These are phyloP conservation scores for Teratosphaeria epicoccoides DNA, from an alignment of 2,329 filamentous ascomycete genomes.

Conservation along the genomic window DNA sequence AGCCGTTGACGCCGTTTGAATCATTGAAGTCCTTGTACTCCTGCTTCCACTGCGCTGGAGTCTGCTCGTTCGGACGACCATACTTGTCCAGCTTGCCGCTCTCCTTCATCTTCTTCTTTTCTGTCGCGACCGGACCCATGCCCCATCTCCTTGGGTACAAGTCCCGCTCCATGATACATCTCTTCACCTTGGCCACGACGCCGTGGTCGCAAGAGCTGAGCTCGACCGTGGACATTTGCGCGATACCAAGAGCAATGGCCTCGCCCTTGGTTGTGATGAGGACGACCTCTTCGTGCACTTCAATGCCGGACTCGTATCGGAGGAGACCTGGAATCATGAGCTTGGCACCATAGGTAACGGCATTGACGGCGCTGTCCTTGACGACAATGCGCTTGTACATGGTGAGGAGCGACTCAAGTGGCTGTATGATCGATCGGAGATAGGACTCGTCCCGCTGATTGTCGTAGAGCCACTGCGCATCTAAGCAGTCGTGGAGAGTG, in stretches of 20 bases:
- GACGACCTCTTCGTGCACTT: slow-evolving; percentile 91
- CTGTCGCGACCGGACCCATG: slow-evolving; percentile 77
- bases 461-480: slow-evolving; percentile 93
- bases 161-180: slow-evolving; percentile 99
- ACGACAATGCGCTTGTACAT: slow-evolving; percentile 95
- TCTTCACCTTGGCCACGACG: slow-evolving; percentile 96
- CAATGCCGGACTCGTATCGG: slow-evolving; percentile 83
- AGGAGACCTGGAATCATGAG: slow-evolving; percentile 96
- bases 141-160: slow-evolving; percentile 96
- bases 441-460: slow-evolving; percentile 92
- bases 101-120: slow-evolving; percentile 99
- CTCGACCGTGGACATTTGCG: slow-evolving; percentile 96
- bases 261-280: slow-evolving; percentile 99
- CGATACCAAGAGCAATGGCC: slow-evolving; percentile 90
- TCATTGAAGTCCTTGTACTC: slow-evolving; percentile 86
- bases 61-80: slow-evolving; percentile 82
- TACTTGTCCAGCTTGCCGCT: slow-evolving; percentile 98
- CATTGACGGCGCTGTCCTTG: slow-evolving; percentile 93
- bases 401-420: slow-evolving; percentile 82
- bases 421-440: slow-evolving; percentile 80
- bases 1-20: slow-evolving; percentile 24
- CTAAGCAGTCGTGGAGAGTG: slow-evolving; percentile 87
- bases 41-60: slow-evolving; percentile 82
- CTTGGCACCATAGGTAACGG: slow-evolving; percentile 97
- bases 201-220: slow-evolving; percentile 95